Base-by-base conservation (phyloP, 805 yeast species). In the Metschnikowia cubensis region DNA sequence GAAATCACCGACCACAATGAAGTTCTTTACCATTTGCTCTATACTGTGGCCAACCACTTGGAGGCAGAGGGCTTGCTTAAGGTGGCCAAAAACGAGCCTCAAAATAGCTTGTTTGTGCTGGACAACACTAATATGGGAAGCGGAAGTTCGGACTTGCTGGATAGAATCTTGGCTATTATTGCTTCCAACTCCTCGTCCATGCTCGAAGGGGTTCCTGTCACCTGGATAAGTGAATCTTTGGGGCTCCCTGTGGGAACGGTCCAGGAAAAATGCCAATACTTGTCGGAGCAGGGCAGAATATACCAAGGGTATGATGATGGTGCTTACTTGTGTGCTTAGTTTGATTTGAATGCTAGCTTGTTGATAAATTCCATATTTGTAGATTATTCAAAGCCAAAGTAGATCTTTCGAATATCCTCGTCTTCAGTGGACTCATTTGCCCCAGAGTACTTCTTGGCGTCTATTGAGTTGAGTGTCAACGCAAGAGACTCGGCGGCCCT, bases 131-230 rank as follows among this genome's bases (percentile, higher is more conserved):
- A 41, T 20, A 63, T 52, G 33, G 55, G 55, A 11, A 57, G 46
- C 41, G 70, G 66, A 49, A 57, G 59, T 35, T 55, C 54, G 41
- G 68, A 34, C 14, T 35, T 37, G 21, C 47, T 52, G 46, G 83
- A 81, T 44, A 70, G 65, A 57, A 74, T 83, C 48, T 67, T 74
- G 51, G 71, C 74, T 18, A 74, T 80, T 45, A 70, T 83, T 51
- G 67, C 73, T 58, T 75, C 77, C 52, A 70, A 78, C 61, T 67
- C 84, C 48, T 70, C 75, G 53, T 70, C 76, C 45, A 85, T 83
- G 87, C 79, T 75, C 42, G 90, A 86, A 62, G 92, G 92, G 57
- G 89, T 86, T n/a, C 89, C 88, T 20, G 70, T 81, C 11, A 79
- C 76, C 49, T 73, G 80, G 53, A 79, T 87, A 51, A 74, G 83